Evolutionary conservation across 225 moss, liverwort and hornwort genomes (phyloP), one percentile per base, ranked within the genome.

Genomic region (Sphagnum tenellum): DNA sequence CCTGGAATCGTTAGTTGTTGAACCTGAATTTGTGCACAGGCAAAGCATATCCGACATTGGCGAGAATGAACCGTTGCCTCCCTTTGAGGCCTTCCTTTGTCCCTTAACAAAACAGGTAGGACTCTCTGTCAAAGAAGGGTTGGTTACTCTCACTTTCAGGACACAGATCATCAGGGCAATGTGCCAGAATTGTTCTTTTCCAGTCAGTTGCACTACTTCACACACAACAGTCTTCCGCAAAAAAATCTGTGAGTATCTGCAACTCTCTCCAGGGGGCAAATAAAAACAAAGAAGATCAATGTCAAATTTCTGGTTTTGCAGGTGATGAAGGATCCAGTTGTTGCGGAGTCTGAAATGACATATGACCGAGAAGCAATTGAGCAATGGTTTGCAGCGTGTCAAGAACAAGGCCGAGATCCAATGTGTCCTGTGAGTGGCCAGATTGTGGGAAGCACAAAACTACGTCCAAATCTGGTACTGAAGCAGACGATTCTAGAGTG

Each of bases 301-400:
- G 29, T 29, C 29, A 29, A 29, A 29, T 0, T 29, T 29, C 29
- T 29, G 29, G 29, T 29, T 68, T n/a, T 68, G 56, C 47, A 82
- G 82, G 76, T 82, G 73, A 82, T 82, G 82, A 79, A 73, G 61
- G 79, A 82, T 76, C 82, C 82, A 4, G 82, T 82, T 69, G 73
- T 79, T 66, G 56, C 78, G 71, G 78, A 82, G 73, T 69, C 82
- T 3, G 76, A 79, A 57, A 73, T 73, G 62, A 76, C 76, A 5
- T 82, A 79, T 14, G 82, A 82, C 66, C 76, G 79, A 50, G 67
- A 71, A 47, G 76, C 73, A 0, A 79, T 79, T 60, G 74, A 82
- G 71, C 67, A 71, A 49, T 82, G 82, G 82, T 76, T 82, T 61
- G 70, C 60, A 50, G 65, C 76, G 44, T 82, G 82, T 52, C 76